Percentiles rank a stretch among this genome's conserved stretches.
Evolutionary conservation across 306 rosid genomes (phyloP).

Genomic region (Betula pendula): DNA sequence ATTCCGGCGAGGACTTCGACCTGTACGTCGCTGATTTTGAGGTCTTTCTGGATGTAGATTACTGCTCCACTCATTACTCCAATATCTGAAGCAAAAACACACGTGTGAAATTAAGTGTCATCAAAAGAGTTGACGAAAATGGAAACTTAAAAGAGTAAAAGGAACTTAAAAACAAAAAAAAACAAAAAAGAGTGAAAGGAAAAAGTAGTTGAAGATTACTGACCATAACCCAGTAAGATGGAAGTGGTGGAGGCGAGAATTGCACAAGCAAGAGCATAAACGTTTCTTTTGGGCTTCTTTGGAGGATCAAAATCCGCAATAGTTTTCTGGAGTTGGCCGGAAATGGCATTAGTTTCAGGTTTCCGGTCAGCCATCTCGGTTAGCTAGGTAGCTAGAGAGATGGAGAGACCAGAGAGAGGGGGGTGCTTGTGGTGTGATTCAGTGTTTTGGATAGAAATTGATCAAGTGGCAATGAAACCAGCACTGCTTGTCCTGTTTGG

Average conservation of each 20-base stretch:
- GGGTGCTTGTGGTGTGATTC: not conserved
- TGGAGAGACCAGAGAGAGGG: too few relatives aligned
- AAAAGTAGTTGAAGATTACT: not conserved
- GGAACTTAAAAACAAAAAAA: too few relatives aligned
- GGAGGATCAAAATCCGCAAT: constrained; percentile 52
- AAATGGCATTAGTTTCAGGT: constrained; percentile 17
- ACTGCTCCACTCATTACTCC: constrained; percentile 97
- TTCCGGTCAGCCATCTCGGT: constrained; percentile 44
- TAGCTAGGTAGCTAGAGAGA: not conserved
- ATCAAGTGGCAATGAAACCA: not conserved
- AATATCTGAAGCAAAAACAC: constrained; percentile 45
- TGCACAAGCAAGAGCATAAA: constrained; percentile 64
- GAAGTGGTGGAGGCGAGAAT: constrained; percentile 80
- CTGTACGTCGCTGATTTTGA: constrained; percentile 46
- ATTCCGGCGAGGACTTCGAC: constrained; percentile 69
- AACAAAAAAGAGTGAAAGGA: not conserved
- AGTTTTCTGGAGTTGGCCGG: constrained; percentile 31
- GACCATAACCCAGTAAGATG: constrained; percentile 81
- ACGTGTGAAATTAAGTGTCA: too few relatives aligned
- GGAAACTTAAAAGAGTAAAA: not conserved
- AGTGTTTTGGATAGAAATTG: not conserved
- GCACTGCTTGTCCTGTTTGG: not conserved
- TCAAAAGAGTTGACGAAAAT: not conserved
- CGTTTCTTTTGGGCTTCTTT: constrained; percentile 57
- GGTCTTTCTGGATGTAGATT: constrained; percentile 52